Conservation (phyloP, 1,284 basidiomycete species). For the Tausonia pullulans region DNA sequence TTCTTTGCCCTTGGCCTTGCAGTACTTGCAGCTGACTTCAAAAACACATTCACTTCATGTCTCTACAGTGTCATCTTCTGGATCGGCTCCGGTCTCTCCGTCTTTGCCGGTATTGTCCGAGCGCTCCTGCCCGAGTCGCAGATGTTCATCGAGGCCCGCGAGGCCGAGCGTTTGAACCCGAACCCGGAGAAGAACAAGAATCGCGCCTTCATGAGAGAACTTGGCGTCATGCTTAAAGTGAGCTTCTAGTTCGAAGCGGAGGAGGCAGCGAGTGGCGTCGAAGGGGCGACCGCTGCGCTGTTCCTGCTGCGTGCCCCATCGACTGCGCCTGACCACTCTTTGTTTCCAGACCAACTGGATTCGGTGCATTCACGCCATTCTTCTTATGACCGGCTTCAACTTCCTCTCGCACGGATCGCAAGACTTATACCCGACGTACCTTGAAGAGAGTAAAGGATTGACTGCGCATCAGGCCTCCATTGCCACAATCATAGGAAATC, state of each 20-base stretch:
- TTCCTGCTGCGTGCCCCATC: no score
- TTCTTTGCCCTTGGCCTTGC: no score
- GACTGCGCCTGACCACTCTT: no score
- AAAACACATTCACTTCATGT: no score
- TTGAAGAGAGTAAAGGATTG: conserved; percentile 39
- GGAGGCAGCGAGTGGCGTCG: no score
- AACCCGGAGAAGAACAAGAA: no score
- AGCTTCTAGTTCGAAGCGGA: no score
- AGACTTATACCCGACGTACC: conserved; percentile 49
- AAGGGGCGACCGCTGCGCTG: no score
- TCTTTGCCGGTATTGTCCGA: conserved; percentile 62
- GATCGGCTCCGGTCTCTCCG: conserved; percentile 50
- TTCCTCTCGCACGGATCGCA: conserved; percentile 84
- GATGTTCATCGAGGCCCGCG: conserved; percentile 46
- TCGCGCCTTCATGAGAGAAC: conserved; percentile 55
- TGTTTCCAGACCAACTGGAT: conserved; percentile 54
- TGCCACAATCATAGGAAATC: conserved; percentile 53
- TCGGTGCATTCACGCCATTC: conserved; percentile 65
- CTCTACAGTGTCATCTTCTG: conserved; percentile 33
- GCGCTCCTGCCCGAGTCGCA: conserved; percentile 66
- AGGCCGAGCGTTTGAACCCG: no score
- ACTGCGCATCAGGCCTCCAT: conserved; percentile 52
- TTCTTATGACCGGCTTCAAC: conserved; percentile 60
- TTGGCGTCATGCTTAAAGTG: conserved; percentile 55
- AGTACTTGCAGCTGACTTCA: no score